Conservation (phyloP, 1,284 basidiomycete genomes). For the Agroathelia rolfsii region DNA sequence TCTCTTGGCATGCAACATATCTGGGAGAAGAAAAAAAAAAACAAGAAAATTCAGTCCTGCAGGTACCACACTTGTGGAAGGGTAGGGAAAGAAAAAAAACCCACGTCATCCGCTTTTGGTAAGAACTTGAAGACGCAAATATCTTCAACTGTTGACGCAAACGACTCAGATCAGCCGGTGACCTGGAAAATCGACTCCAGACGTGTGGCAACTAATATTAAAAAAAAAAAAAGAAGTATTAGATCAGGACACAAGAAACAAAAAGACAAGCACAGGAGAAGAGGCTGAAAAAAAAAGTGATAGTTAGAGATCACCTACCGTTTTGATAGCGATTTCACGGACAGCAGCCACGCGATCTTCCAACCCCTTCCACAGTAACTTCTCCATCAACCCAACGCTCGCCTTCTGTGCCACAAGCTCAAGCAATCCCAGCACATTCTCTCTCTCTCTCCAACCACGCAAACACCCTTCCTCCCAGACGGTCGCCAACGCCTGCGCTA, state of each 20-base stretch:
- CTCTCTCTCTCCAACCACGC: constrained; percentile 76
- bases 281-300: no score
- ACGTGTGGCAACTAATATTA: constrained; percentile 49
- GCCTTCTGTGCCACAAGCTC: constrained; percentile 25
- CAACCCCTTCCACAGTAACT: constrained; percentile 58
- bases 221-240: constrained; percentile 16
- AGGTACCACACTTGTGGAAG: no score
- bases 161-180: constrained; percentile 26
- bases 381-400: constrained; percentile 22
- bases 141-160: constrained; percentile 42
- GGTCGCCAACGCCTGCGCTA: no score
- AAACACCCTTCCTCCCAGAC: constrained; percentile 57
- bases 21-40: constrained; percentile 21
- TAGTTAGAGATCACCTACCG: no score
- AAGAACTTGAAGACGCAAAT: constrained; percentile 46
- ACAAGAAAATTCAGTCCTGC: no score
- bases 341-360: constrained; percentile 80
- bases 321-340: constrained; percentile 62
- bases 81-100: no score
- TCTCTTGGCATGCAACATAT: constrained; percentile 66
- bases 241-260: constrained; percentile 15
- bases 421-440: constrained; percentile 54
- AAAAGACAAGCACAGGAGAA: no score
- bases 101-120: constrained; percentile 69
- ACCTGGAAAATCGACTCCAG: constrained; percentile 36